These are phyloP conservation scores for Lagerstroemia speciosa DNA, from an alignment of 345 rosid species.

Conservation along the genomic window DNA sequence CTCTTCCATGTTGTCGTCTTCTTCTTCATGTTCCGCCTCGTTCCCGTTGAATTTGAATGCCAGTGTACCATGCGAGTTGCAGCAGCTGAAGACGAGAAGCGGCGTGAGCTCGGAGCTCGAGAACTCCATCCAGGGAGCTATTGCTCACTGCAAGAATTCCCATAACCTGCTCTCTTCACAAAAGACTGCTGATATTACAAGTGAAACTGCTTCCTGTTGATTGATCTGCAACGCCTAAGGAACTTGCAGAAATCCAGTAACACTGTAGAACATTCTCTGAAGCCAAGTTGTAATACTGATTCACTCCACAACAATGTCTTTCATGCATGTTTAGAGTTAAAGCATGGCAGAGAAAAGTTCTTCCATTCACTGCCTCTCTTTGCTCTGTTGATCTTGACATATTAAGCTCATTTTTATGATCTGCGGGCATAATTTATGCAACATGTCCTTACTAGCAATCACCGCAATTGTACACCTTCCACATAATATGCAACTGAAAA, in stretches of 20 bases:
- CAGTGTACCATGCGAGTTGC: constrained; percentile 31
- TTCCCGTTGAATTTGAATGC: constrained; percentile 50
- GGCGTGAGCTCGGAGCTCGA: constrained; percentile 53
- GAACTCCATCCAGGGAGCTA: constrained; percentile 73
- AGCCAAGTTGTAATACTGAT: background rate
- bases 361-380: background rate
- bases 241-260: background rate
- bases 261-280: background rate
- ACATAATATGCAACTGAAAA: too few relatives aligned
- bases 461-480: too few relatives aligned
- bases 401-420: constrained; percentile 22
- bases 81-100: constrained; percentile 53
- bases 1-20: constrained; percentile 37
- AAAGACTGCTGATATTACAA: constrained; percentile 21
- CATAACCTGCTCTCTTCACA: constrained; percentile 9
- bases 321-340: background rate
- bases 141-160: constrained; percentile 85
- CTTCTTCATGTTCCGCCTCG: constrained; percentile 52
- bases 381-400: background rate
- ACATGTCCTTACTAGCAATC: too few relatives aligned
- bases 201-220: background rate
- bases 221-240: background rate
- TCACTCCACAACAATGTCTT: background rate
- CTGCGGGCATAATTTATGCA: background rate
- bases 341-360: background rate